phyloP scores from a whole-genome alignment of 345 rosid genomes.

The Zanthoxylum bungeanum region DNA sequence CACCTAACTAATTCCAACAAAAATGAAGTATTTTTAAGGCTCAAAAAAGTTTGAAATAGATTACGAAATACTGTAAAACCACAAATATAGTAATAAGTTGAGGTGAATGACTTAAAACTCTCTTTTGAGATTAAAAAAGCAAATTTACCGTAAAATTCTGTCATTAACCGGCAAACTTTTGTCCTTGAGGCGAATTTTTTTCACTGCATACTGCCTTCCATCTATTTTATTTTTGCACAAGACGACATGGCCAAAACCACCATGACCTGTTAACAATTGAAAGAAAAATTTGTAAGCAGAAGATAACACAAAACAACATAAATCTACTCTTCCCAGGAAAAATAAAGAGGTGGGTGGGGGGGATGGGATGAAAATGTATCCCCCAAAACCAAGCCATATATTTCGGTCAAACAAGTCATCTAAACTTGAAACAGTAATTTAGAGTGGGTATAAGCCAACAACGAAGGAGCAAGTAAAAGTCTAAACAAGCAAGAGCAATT shows the following conservation, averaged over 20 bases:
- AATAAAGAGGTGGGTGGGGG: neutral
- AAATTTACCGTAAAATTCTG: conserved; percentile 70
- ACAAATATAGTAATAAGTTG: neutral
- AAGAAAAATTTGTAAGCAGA: neutral
- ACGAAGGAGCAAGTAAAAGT: neutral
- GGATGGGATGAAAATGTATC: neutral
- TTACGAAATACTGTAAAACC: neutral
- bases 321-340: neutral
- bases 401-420: neutral
- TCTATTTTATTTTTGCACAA: conserved; percentile 94
- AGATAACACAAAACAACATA: neutral
- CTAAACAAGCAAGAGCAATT: neutral
- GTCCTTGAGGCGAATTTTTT: conserved; percentile 93
- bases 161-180: conserved; percentile 70
- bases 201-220: conserved; percentile 97
- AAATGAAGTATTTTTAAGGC: neutral
- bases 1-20: no score
- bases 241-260: conserved; percentile 94
- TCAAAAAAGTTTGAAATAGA: neutral
- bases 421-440: neutral
- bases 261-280: conserved; percentile 60
- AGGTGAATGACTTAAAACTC: conserved; percentile 1
- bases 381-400: neutral
- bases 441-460: neutral
- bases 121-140: conserved; percentile 6